Base-by-base conservation (phyloP, 345 rosid species). In the Salix brachista region DNA sequence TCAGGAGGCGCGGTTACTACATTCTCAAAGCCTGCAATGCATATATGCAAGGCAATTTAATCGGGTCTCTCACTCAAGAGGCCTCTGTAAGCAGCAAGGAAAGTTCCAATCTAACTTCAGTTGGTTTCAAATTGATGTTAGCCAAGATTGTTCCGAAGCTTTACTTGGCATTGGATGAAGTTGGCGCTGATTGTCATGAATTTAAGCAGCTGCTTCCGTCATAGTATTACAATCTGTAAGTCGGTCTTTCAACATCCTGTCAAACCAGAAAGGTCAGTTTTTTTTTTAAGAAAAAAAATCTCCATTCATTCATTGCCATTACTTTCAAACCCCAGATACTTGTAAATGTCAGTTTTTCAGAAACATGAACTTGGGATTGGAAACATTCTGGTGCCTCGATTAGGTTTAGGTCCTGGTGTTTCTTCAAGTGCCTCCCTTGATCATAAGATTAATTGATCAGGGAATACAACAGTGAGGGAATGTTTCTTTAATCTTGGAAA, bases 111-210 rank as follows among this genome's bases (percentile, higher is more conserved):
- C 83, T 89, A 75, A 92, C 89, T 72, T 96, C 98, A 0, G 93
- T 90, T 71, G 98, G 99, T 52, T 94, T 96, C 89, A 94, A 94
- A 86, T 81, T 96, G 83, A 96, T 96, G 97, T 75, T 96, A 82
- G 90, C 87, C 61, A 96, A 96, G 92, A 94, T 92, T 28, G 79
- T 77, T 6, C 97, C 96, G 7, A 96, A 91, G 88, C 96, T 96
- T 67, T 83, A 87, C 72, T 50, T 52, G 17, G 86, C 96, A 11
- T 80, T 96, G 75, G 84, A 77, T 48, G 94, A 89, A 81, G 78
- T 88, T 50, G 97, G 98, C 78, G 95, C 93, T 65, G 89, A 79
- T 67, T 78, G 82, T 32, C 70, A 36, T 42, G 74, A 76, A 75
- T 92, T 90, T 74, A 80, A 86, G 80, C 90, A 89, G 83, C 80